phyloP scores from a whole-genome alignment of 495 filamentous ascomycete genomes.

The Pyrenula massariospora region DNA sequence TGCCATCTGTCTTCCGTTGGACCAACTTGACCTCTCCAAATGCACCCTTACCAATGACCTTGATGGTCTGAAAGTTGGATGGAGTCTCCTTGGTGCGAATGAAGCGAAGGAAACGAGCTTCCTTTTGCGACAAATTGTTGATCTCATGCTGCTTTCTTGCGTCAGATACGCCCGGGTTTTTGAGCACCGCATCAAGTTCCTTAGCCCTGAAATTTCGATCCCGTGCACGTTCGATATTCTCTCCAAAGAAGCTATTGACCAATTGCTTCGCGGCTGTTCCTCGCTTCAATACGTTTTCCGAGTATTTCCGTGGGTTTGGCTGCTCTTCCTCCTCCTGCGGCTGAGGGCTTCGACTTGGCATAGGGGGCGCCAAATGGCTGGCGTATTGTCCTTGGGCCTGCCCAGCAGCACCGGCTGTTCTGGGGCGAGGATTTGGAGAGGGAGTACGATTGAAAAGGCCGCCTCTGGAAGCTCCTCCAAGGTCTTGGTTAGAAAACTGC shows the following conservation, averaged over 20 bases:
- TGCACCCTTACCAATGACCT: constrained; percentile 97
- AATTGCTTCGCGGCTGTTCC: constrained; percentile 49
- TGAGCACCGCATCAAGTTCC: constrained; percentile 75
- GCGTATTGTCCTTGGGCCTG: constrained; percentile 39
- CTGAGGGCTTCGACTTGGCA: constrained; percentile 38
- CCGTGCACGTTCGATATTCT: constrained; percentile 82
- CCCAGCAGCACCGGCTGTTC: constrained; percentile 59
- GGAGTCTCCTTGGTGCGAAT: constrained; percentile 84
- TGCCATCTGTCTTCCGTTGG: constrained; percentile 88
- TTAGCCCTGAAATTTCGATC: constrained; percentile 81
- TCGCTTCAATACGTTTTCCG: constrained; percentile 67
- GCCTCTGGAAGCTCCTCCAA: constrained; percentile 53
- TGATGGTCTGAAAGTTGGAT: constrained; percentile 86
- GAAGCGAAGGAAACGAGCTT: constrained; percentile 88
- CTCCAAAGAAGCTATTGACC: constrained; percentile 86
- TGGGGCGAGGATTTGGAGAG: constrained; percentile 59
- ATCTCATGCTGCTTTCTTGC: constrained; percentile 67
- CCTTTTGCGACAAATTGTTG: constrained; percentile 65
- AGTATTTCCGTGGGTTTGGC: constrained; percentile 66
- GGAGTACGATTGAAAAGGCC: constrained; percentile 60
- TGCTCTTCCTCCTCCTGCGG: constrained; percentile 42
- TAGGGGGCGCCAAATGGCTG: constrained; percentile 51
- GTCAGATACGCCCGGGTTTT: constrained; percentile 58
- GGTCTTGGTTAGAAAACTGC: constrained; percentile 95
- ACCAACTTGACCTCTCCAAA: constrained; percentile 98